Percentiles rank a stretch among this genome's conserved stretches.
phyloP scores from a whole-genome alignment of 2,329 filamentous ascomycete genomes.

The Cladosporium sp. region DNA sequence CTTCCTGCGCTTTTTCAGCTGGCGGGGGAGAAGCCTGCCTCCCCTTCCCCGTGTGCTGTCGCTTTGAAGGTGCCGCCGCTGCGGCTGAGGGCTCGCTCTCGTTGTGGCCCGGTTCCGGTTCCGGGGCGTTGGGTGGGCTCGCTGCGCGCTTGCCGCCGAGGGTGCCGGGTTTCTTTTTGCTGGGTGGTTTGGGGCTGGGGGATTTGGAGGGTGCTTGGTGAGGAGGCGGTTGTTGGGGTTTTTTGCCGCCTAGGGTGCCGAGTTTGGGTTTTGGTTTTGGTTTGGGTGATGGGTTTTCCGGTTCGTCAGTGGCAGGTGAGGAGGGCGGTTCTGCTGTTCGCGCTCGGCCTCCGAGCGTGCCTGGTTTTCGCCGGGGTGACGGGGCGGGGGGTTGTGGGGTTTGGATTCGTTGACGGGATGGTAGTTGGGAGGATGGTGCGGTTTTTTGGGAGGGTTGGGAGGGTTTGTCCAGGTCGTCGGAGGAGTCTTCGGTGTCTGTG shows the following conservation, averaged over 20 bases:
- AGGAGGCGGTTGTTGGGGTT: background rate
- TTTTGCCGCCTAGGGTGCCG: conserved; percentile 20
- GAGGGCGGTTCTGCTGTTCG: background rate
- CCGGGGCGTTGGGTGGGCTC: background rate
- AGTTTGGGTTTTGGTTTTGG: conserved; percentile 18
- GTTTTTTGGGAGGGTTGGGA: conserved; percentile 2
- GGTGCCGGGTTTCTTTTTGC: conserved; percentile 20
- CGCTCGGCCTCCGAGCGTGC: conserved; percentile 16
- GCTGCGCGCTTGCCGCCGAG: conserved; percentile 16
- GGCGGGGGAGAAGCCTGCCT: conserved; percentile 1
- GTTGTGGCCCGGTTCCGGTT: too few species aligned
- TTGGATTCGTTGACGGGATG: conserved; percentile 8
- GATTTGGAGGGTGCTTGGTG: background rate
- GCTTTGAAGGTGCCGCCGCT: too few species aligned
- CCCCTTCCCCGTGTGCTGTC: too few species aligned
- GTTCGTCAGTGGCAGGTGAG: background rate
- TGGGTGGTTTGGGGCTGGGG: background rate
- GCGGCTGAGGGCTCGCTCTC: too few species aligned
- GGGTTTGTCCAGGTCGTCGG: conserved; percentile 1
- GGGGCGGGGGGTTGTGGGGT: background rate
- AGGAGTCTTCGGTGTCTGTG: background rate
- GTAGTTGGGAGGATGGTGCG: background rate
- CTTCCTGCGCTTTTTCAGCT: background rate
- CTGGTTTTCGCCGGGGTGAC: conserved; percentile 14
- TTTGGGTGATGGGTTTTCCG: background rate